A percentile compares a stretch with the other conserved stretches of the same genome.
Evolutionary conservation across 371 early-diverging fungal genomes (phyloP).

Genomic region (Circinella umbellata): DNA sequence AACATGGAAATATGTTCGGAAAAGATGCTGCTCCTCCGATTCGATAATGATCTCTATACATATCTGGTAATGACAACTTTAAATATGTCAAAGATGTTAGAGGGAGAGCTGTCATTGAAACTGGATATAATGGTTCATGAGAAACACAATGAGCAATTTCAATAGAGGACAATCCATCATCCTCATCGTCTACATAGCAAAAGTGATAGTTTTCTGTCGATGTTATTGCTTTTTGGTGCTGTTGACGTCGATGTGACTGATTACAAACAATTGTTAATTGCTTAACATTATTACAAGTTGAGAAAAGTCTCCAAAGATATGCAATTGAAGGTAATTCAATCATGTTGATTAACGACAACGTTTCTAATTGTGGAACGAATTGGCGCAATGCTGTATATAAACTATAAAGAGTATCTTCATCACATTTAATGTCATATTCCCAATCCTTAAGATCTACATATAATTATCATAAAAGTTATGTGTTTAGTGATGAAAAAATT

Average conservation of each 20-base stretch:
- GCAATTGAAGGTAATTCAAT: neutral
- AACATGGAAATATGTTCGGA: slow-evolving; percentile 5
- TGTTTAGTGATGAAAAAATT: neutral
- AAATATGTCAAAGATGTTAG: neutral
- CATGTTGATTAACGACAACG: neutral
- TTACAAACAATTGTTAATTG: neutral
- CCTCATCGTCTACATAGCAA: neutral
- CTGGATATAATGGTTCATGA: neutral
- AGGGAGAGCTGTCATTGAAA: neutral
- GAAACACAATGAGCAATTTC: neutral
- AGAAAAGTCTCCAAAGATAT: neutral
- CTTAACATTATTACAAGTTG: neutral
- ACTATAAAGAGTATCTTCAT: neutral
- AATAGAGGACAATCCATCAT: neutral
- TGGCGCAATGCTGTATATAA: neutral
- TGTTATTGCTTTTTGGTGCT: neutral
- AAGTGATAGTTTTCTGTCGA: neutral
- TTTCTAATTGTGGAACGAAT: neutral
- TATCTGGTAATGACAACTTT: neutral
- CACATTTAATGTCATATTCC: neutral
- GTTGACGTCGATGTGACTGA: neutral
- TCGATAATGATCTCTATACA: neutral
- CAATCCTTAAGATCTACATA: neutral
- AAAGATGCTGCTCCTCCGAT: neutral
- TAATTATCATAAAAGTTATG: no score